These are phyloP conservation scores for Balansia obtecta DNA, from an alignment of 2,329 filamentous ascomycete species.

Conservation along the genomic window DNA sequence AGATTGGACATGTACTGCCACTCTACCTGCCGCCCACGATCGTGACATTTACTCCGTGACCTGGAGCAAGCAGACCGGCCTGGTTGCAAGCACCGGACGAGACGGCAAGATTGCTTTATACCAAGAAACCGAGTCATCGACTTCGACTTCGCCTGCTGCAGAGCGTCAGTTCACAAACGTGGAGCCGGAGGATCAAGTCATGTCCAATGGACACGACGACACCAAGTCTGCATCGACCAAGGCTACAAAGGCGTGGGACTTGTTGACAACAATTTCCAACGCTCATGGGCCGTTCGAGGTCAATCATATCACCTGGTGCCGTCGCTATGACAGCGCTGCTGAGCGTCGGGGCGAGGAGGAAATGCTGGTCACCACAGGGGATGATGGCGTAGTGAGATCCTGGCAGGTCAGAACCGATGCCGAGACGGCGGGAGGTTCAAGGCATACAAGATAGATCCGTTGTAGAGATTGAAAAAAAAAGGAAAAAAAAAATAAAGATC, in stretches of 20 bases:
- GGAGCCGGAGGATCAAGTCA: slow-evolving; percentile 8
- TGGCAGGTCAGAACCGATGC: slow-evolving; percentile 47
- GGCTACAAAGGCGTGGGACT: slow-evolving; percentile 41
- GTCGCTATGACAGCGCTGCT: slow-evolving; percentile 54
- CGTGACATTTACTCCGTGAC: slow-evolving; percentile 72
- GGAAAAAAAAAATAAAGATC: background rate
- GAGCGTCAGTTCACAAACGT: slow-evolving; percentile 6
- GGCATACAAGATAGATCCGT: background rate
- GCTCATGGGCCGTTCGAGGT: slow-evolving; percentile 89
- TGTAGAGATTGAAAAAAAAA: background rate
- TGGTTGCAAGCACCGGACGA: slow-evolving; percentile 78
- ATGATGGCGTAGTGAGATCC: slow-evolving; percentile 77
- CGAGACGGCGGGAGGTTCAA: background rate
- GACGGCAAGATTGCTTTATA: slow-evolving; percentile 77
- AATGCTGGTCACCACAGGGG: slow-evolving; percentile 80
- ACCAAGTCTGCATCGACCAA: slow-evolving; percentile 25
- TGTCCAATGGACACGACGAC: background rate
- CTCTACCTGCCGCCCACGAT: slow-evolving; percentile 65
- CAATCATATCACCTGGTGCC: slow-evolving; percentile 85
- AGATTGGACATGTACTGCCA: slow-evolving; percentile 66
- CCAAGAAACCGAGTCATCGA: slow-evolving; percentile 37
- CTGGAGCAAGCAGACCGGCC: slow-evolving; percentile 69
- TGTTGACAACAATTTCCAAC: slow-evolving; percentile 55
- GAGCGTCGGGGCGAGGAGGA: slow-evolving; percentile 54
- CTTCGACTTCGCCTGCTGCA: background rate